Evolutionary conservation across 1,284 basidiomycete genomes (phyloP).

Genomic region (Moesziomyces sp.): DNA sequence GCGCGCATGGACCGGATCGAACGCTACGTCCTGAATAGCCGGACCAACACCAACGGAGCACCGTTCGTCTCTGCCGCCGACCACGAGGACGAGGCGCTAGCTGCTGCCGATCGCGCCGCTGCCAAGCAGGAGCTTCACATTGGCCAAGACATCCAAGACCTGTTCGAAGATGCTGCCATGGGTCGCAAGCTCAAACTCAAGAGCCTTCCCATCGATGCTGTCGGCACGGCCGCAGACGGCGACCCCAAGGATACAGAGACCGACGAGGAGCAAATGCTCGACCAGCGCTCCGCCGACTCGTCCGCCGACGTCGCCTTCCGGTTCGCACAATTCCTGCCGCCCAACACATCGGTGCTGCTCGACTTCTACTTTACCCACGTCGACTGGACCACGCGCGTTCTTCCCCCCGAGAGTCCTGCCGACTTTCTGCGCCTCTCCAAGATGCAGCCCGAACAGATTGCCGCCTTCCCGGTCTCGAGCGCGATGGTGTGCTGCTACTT

Average conservation of each 20-base stretch:
- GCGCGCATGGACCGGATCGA: conserved; percentile 41
- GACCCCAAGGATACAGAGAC: conserved; percentile 26
- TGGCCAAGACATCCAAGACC: conserved; percentile 40
- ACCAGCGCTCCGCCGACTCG: conserved; percentile 44
- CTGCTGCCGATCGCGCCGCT: conserved; percentile 4
- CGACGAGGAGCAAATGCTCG: conserved; percentile 44
- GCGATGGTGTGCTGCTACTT: conserved; percentile 59
- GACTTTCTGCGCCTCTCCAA: conserved; percentile 34
- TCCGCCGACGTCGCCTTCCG: conserved; percentile 46
- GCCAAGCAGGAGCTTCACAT: conserved; percentile 19
- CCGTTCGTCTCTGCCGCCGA: conserved; percentile 8
- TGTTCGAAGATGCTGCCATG: conserved; percentile 49
- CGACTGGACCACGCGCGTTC: conserved; percentile 58
- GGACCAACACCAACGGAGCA: conserved; percentile 4
- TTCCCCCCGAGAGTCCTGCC: conserved; percentile 23
- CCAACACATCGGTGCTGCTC: conserved; percentile 33
- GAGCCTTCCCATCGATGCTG: conserved; percentile 26
- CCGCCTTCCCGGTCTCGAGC: conserved; percentile 49
- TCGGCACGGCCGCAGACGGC: conserved; percentile 4
- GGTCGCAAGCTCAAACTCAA: conserved; percentile 44
- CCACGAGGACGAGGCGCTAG: conserved; percentile 12
- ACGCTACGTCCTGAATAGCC: conserved; percentile 12
- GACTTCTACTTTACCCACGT: conserved; percentile 61
- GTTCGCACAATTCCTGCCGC: conserved; percentile 38
- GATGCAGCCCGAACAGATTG: conserved; percentile 46